phyloP scores from a whole-genome alignment of 169 alveolate species.

The Cyclospora cayetanensis region DNA sequence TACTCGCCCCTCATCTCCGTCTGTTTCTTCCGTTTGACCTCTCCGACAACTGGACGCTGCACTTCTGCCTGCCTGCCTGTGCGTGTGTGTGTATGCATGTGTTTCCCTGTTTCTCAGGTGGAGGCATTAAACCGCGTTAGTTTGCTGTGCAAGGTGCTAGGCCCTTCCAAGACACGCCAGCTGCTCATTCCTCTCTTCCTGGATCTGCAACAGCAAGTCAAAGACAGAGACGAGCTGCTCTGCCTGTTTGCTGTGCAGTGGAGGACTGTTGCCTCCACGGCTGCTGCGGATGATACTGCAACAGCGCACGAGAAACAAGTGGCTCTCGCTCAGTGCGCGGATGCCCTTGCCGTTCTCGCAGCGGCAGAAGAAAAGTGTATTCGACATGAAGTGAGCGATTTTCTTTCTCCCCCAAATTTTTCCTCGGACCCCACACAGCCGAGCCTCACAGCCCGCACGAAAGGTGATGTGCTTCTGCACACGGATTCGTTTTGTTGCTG shows the following conservation, averaged over 20 bases:
- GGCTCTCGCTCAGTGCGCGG: background rate
- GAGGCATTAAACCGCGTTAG: slow-evolving; percentile 46
- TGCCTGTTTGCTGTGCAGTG: slow-evolving; percentile 58
- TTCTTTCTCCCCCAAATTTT: background rate
- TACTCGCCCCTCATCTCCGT: too few species aligned
- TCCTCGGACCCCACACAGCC: too few species aligned
- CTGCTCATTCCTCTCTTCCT: slow-evolving; percentile 57
- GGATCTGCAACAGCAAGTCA: slow-evolving; percentile 13
- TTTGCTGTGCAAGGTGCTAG: slow-evolving; percentile 40
- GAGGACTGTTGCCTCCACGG: slow-evolving; percentile 53
- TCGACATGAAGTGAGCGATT: slow-evolving; percentile 46
- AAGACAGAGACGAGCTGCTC: slow-evolving; percentile 21
- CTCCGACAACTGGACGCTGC: too few species aligned
- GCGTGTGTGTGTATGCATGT: too few species aligned
- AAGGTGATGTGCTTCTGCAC: too few species aligned
- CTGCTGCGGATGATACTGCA: slow-evolving; percentile 17
- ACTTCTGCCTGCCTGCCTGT: too few species aligned
- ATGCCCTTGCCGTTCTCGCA: slow-evolving; percentile 30
- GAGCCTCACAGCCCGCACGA: too few species aligned
- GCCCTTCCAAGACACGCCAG: background rate
- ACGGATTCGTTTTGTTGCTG: too few species aligned
- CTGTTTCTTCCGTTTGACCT: too few species aligned
- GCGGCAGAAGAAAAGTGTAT: slow-evolving; percentile 61
- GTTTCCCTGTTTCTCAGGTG: background rate
- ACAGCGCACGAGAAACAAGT: background rate